phyloP scores from a whole-genome alignment of 495 filamentous ascomycete species.

The Hypoxylon trugodes region DNA sequence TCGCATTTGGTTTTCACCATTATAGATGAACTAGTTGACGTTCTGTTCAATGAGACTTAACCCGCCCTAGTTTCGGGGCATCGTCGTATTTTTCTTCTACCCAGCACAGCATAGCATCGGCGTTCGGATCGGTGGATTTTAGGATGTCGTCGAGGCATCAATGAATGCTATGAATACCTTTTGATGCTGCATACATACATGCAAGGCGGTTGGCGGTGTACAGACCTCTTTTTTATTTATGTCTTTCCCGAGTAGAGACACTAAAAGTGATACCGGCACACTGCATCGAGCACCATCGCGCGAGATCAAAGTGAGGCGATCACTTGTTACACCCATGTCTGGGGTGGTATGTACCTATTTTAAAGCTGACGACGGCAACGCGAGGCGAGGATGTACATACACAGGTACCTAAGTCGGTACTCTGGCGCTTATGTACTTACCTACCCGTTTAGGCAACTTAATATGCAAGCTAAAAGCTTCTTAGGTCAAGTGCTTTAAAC shows the following conservation, averaged over 20 bases:
- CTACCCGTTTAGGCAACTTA: not conserved
- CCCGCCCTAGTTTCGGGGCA: not conserved
- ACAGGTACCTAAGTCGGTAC: not conserved
- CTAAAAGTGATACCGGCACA: not conserved
- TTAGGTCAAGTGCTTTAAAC: too few species aligned
- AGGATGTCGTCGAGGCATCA: conserved; percentile 20
- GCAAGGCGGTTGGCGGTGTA: conserved; percentile 32
- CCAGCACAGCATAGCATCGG: conserved; percentile 42
- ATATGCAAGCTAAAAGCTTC: too few species aligned
- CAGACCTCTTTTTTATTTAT: too few species aligned
- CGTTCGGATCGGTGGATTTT: conserved; percentile 25
- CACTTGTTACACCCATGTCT: conserved; percentile 14
- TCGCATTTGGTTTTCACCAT: conserved; percentile 80
- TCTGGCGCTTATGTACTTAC: not conserved
- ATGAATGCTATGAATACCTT: conserved; percentile 9
- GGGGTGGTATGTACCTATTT: conserved; percentile 7
- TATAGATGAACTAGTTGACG: conserved; percentile 78
- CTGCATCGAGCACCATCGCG: not conserved
- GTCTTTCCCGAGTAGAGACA: not conserved
- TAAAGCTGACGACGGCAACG: not conserved
- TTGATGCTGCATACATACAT: conserved; percentile 26
- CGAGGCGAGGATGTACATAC: conserved; percentile 11
- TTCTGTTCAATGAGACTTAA: conserved; percentile 68
- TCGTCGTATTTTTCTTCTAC: conserved; percentile 17
- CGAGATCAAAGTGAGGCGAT: conserved; percentile 11